phyloP scores from a whole-genome alignment of 345 rosid species.

The Angophora floribunda region DNA sequence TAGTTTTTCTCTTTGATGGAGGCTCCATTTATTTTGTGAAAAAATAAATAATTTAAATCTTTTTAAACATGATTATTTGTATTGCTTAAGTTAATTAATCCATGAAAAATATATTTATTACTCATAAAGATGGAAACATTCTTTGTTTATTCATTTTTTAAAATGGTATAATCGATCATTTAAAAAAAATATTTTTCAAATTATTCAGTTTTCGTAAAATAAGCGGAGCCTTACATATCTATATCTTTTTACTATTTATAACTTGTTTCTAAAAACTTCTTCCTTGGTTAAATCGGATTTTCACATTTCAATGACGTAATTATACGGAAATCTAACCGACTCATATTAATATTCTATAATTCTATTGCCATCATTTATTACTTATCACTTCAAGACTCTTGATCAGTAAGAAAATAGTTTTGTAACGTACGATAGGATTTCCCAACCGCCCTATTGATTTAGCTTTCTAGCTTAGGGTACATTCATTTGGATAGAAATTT shows the following conservation, averaged over 20 bases:
- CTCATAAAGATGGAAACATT: too few species aligned
- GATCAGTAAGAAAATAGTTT: background rate
- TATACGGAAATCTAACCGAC: background rate
- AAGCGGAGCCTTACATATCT: background rate
- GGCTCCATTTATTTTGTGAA: too few species aligned
- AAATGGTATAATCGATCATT: too few species aligned
- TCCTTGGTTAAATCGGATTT: background rate
- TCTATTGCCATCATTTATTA: background rate
- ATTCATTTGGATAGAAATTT: background rate
- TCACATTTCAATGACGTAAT: background rate
- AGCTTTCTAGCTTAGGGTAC: background rate
- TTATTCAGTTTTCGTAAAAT: fast-evolving
- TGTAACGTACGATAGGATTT: background rate
- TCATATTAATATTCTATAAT: background rate
- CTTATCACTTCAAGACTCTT: background rate
- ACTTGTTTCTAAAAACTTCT: background rate
- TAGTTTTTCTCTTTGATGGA: too few species aligned
- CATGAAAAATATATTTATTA: too few species aligned
- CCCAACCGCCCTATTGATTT: fast-evolving
- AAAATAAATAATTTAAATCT: too few species aligned
- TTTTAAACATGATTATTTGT: too few species aligned
- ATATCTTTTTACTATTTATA: background rate
- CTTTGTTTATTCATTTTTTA: too few species aligned
- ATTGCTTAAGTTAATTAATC: too few species aligned
- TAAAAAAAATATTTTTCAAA: too few species aligned